These are phyloP conservation scores for Bruguiera hainesii DNA, from an alignment of 441 rosid species.

Conservation along the genomic window DNA sequence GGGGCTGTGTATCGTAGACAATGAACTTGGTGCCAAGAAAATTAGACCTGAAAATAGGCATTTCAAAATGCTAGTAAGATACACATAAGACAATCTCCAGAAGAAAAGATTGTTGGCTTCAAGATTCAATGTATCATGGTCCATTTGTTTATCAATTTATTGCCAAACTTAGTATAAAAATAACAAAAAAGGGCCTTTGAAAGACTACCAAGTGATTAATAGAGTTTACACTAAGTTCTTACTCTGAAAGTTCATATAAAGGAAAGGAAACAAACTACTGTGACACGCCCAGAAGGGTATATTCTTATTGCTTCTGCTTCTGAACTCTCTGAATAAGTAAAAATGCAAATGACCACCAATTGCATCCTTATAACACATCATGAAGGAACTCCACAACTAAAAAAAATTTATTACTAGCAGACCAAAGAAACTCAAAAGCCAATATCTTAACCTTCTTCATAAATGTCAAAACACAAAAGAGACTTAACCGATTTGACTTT, in stretches of 20 bases:
- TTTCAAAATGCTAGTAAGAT: background rate
- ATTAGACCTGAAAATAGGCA: slow-evolving; percentile 60
- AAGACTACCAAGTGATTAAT: no score
- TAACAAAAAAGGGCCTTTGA: no score
- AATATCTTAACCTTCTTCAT: background rate
- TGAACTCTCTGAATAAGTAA: background rate
- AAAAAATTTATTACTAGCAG: background rate
- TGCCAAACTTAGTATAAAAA: no score
- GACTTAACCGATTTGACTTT: no score
- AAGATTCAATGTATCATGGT: no score
- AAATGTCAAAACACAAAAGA: background rate
- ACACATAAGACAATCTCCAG: background rate
- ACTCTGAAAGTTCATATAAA: no score
- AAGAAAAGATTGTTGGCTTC: background rate
- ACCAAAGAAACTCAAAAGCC: background rate
- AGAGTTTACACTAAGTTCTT: no score
- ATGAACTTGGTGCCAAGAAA: slow-evolving; percentile 89
- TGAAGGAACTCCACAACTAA: background rate
- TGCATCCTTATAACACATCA: background rate
- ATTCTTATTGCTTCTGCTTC: background rate
- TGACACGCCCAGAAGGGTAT: background rate
- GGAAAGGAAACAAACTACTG: no score
- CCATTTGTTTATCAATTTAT: no score
- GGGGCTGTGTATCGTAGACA: slow-evolving; percentile 84
- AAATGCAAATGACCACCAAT: background rate